These are phyloP conservation scores for Sporisorium graminicola DNA, from an alignment of 1,284 basidiomycete species.

Conservation along the genomic window DNA sequence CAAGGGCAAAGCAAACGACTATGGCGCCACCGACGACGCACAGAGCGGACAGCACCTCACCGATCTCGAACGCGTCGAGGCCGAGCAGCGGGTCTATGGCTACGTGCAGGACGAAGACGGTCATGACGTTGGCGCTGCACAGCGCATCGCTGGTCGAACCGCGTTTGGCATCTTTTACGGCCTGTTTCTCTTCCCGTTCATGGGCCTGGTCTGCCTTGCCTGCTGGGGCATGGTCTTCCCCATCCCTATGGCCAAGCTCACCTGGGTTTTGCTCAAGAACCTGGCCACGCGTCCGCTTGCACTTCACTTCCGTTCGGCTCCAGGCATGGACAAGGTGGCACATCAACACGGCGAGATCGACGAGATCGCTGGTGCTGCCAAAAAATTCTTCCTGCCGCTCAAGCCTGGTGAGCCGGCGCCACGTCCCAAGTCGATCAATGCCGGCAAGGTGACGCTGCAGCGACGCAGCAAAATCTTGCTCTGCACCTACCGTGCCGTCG, in stretches of 20 bases:
- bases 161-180: constrained; percentile 78
- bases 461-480: constrained; percentile 81
- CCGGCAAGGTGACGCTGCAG: constrained; percentile 71
- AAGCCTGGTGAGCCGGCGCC: constrained; percentile 71
- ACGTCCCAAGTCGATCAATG: constrained; percentile 69
- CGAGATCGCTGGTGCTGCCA: constrained; percentile 47
- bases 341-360: constrained; percentile 63
- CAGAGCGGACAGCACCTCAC: constrained; percentile 25
- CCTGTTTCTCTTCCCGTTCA: constrained; percentile 86
- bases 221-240: constrained; percentile 95
- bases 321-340: constrained; percentile 46
- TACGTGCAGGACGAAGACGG: constrained; percentile 63
- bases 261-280: constrained; percentile 90
- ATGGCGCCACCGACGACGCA: constrained; percentile 31
- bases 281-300: constrained; percentile 84
- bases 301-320: constrained; percentile 84
- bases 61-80: constrained; percentile 51
- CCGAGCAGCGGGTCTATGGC: constrained; percentile 63
- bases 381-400: constrained; percentile 61
- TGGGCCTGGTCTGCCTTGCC: constrained; percentile 76
- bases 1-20: constrained; percentile 46
- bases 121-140: constrained; percentile 53
- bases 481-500: constrained; percentile 93
- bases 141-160: constrained; percentile 54
- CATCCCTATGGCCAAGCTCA: constrained; percentile 97